Evolutionary conservation across 2,329 filamentous ascomycete genomes (phyloP), one percentile per base, ranked within the genome.

Genomic region (Apiospora aurea): DNA sequence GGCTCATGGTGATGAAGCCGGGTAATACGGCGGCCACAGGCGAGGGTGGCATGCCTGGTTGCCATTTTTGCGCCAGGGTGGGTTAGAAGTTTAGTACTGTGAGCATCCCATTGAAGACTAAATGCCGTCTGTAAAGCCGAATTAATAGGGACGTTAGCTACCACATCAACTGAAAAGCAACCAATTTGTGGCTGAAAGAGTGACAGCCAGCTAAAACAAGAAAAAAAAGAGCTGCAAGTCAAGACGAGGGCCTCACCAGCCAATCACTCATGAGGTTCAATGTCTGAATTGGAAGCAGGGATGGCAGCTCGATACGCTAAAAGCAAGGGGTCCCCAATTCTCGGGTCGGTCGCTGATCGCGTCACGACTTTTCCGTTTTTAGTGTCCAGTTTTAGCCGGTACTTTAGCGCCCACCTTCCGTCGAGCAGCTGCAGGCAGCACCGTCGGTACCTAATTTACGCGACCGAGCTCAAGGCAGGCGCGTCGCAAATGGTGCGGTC

Each of bases 361-460:
- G 53, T 61, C 53, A 61, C 53, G 29, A 38, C 53, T 61, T 21
- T 38, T n/a, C 6, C 10, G 18, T n/a, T 11, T 34, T 21, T 61
- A 34, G 53, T 34, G 53, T 38, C 53, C 53, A 57, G 34, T 26
- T 51, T 51, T 51, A 53, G 49, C 49, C 11, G 49, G 49, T 53
- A 53, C 49, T 53, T 53, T 24, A 24, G 47, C 47, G 24, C 46
- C 46, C 46, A n/a, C 34, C 34, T 38, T 38, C 34, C 3, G 46
- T n/a, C 46, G 3, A n/a, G 34, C 34, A n/a, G 26, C 26, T 34
- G 51, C 26, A 61, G 53, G 53, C 53, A 61, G 34, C 34, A 64
- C 10, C 21, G 29, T 10, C 38, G 34, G 34, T 64, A 64, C 57
- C 57, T 64, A 64, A 64, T 64, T 61, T 64, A 64, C 57, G 57